Conservation (phyloP, 371 early-diverging fungal genomes). For the Dentiscutata heterogama region DNA sequence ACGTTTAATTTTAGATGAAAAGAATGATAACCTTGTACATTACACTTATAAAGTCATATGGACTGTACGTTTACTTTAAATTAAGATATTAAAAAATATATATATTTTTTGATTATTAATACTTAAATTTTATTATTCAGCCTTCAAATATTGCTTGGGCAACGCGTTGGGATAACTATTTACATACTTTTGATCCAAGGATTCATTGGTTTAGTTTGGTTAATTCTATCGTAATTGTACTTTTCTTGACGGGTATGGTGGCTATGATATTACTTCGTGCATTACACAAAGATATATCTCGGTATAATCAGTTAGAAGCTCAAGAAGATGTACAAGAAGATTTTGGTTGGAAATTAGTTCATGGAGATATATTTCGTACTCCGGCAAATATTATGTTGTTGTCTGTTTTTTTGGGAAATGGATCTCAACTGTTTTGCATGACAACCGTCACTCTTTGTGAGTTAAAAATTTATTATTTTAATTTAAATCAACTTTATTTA, state of each 20-base stretch:
- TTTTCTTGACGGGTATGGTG: constrained; percentile 92
- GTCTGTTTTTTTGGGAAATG: constrained; percentile 90
- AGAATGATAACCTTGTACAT: constrained; percentile 63
- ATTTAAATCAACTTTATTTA: constrained; percentile 17
- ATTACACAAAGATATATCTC: constrained; percentile 86
- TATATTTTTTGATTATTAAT: not conserved
- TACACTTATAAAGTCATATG: constrained; percentile 91
- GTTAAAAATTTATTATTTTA: constrained; percentile 5
- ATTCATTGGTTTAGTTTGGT: constrained; percentile 86
- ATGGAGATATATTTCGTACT: constrained; percentile 93
- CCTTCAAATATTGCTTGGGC: constrained; percentile 83
- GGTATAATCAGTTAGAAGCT: constrained; percentile 85
- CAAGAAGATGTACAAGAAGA: constrained; percentile 90
- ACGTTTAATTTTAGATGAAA: constrained; percentile 62
- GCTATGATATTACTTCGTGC: constrained; percentile 87
- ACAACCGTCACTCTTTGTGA: constrained; percentile 73
- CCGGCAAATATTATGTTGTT: constrained; percentile 83
- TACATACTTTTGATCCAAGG: constrained; percentile 85
- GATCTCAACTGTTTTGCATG: constrained; percentile 93
- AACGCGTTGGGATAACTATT: constrained; percentile 95
- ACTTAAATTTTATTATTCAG: constrained; percentile 48
- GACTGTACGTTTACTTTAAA: constrained; percentile 62
- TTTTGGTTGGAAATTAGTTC: constrained; percentile 93
- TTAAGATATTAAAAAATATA: not conserved
- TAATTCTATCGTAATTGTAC: constrained; percentile 90